Percentiles rank a stretch among this genome's conserved stretches.
Evolutionary conservation across 139 green algal genomes (phyloP).

Genomic region (Ulvella scutata): DNA sequence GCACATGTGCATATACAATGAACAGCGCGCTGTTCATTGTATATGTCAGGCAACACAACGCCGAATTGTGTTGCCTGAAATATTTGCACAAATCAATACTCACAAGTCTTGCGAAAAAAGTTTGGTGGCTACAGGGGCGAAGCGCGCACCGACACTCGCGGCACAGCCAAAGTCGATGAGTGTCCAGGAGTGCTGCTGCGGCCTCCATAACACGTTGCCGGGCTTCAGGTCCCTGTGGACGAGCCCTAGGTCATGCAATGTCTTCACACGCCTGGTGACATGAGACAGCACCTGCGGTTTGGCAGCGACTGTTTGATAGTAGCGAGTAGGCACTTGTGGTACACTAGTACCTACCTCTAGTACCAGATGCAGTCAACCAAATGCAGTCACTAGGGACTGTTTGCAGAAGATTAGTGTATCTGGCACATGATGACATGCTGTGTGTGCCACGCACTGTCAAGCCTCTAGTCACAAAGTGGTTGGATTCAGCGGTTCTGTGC

Average conservation of each 20-base stretch:
- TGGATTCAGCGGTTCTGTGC: too few species aligned
- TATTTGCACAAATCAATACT: too few species aligned
- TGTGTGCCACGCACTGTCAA: not conserved
- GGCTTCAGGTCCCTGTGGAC: not conserved
- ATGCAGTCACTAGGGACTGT: not conserved
- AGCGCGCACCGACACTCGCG: not conserved
- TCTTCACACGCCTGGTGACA: not conserved
- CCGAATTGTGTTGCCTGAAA: too few species aligned
- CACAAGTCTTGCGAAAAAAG: too few species aligned
- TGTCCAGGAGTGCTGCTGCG: not conserved
- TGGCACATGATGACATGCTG: too few species aligned
- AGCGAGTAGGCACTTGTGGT: too few species aligned
- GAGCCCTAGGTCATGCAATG: not conserved
- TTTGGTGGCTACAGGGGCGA: not conserved
- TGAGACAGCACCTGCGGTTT: not conserved
- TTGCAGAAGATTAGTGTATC: not conserved
- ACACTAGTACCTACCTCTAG: not conserved
- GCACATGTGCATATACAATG: too few species aligned
- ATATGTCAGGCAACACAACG: too few species aligned
- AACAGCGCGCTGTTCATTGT: too few species aligned
- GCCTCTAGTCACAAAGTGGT: not conserved
- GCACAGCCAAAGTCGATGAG: slow-evolving; percentile 2
- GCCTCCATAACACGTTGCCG: not conserved
- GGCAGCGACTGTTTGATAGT: too few species aligned
- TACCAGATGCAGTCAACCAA: not conserved